Evolutionary conservation across 768 basidiomycete species (phyloP), one percentile per base, ranked within the genome.

Genomic region (Antrodiella citrinella): DNA sequence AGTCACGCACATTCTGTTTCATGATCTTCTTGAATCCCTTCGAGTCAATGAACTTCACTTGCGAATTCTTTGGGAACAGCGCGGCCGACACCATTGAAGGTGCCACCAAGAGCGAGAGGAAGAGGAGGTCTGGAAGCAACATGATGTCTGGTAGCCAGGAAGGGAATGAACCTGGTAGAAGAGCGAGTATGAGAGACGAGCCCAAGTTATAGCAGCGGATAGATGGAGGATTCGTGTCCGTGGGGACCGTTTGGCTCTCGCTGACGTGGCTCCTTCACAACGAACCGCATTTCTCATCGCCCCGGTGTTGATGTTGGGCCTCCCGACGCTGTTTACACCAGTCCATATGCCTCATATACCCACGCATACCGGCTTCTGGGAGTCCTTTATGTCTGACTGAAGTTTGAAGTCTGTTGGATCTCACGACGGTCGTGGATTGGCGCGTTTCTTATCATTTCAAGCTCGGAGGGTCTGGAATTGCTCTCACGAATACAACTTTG

Each of bases 41-140:
- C 1, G 76, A 66, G 62, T 87, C 82, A 26, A 92, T 58, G 73
- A 80, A 76, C 71, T 88, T 89, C 52, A 92, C 90, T 15, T 62
- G 51, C 22, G 69, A 65, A 48, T 69, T 64, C 39, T 62, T 59
- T 7, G 71, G 64, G 20, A 70, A 74, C 2, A 74, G 68, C 59
- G 65, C 81, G 22, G 78, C 81, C 38, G 72, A 73, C 56, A 71
- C 77, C 54, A 80, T 51, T 42, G 75, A 69, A 62, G 76, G 72
- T 49, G 66, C 64, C 51, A 77, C 54, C 7, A 67, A 65, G 21
- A 75, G 63, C 3, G 53, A 48, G 11, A 66, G 48, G 12, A 69
- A 66, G 21, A 74, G 58, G 5, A 76, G 49, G 44, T 66, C 62
- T 46, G 64, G 58, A 13, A 66, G 61, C 59, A 73, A 59, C 65